Evolutionary conservation across 176 grass and related monocot species (phyloP), one percentile per base, ranked within the genome.

Genomic region (Dendrocalamus sinicus): DNA sequence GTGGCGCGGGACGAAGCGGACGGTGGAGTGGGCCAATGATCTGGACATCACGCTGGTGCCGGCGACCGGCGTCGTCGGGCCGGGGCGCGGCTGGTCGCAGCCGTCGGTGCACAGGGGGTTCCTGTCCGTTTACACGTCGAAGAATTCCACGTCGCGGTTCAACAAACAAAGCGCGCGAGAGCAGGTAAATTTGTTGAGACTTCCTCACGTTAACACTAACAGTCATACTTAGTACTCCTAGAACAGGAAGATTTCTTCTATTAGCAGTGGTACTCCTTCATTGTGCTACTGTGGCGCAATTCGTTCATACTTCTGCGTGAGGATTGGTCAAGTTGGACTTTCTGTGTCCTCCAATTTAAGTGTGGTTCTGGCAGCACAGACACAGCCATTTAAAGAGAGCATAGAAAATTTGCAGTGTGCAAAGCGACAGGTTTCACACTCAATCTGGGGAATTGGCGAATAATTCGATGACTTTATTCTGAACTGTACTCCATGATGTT

Each of bases 161-260:
- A 95, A 86, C 79, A 91, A 92, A 64, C 74, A 85, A 50, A 95
- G 96, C 85, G 96, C 91, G 8, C 88, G 93, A 55, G 81, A 98
- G 47, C 96, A 95, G 93, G 93, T 94, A 88, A 69, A 23, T 10
- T 89, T 13, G 8, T 15, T 89, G 32, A 35, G 73, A 78, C 67
- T 55, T 57, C 44, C 28, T 74, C 26, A 12, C 20, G 23, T 60
- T 70, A 39, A 12, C 48, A 39, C 60, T 62, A 26, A 12, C 60
- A 39, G 24, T 52, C 12, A 19, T 76, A 72, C n/a, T 48, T 37
- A 48, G 39, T 77, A 73, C 51, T 57, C 26, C 46, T 24, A 61
- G 28, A 70, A 17, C 70, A 28, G 66, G 37, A 40, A 15, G n/a
- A 55, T n/a, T 69, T 78, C 47, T 23, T 39, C 78, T 53, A 16